Percentiles rank a stretch among this genome's conserved stretches.
phyloP scores from a whole-genome alignment of 768 basidiomycete genomes.

The Pleurotus eryngii region DNA sequence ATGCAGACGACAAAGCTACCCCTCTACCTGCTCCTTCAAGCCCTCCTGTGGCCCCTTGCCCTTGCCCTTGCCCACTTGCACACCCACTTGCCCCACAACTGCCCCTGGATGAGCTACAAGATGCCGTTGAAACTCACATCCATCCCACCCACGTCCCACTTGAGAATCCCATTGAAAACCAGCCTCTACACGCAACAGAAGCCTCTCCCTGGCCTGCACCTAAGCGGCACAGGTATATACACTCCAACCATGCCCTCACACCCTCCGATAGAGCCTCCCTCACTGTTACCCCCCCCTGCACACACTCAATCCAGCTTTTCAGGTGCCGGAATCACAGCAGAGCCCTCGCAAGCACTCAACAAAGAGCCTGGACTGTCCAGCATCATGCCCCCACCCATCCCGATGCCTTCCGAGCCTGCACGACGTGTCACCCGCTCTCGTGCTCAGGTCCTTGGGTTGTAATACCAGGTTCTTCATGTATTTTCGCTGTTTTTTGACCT shows the following conservation, averaged over 20 bases:
- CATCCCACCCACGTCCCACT: not conserved
- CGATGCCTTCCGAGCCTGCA: not conserved
- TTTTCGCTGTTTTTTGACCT: not conserved
- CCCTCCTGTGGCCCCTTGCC: not conserved
- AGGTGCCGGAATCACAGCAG: not conserved
- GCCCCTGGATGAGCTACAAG: not conserved
- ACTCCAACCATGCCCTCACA: no score
- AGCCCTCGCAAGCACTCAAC: not conserved
- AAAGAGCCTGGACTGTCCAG: not conserved
- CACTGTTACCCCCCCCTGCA: no score
- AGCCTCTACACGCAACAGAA: no score
- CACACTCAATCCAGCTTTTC: not conserved
- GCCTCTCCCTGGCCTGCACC: no score
- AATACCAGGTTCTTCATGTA: not conserved
- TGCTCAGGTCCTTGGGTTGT: not conserved
- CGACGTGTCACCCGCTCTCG: not conserved
- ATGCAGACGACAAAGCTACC: not conserved
- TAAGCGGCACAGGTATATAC: no score
- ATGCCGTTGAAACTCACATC: not conserved
- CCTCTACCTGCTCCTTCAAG: not conserved
- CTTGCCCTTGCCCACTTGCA: not conserved
- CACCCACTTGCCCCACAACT: not conserved
- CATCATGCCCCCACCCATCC: not conserved
- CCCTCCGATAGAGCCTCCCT: no score
- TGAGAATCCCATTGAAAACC: no score